These are phyloP conservation scores for Ustilago curta DNA, from an alignment of 1,284 basidiomycete species.

Conservation along the genomic window DNA sequence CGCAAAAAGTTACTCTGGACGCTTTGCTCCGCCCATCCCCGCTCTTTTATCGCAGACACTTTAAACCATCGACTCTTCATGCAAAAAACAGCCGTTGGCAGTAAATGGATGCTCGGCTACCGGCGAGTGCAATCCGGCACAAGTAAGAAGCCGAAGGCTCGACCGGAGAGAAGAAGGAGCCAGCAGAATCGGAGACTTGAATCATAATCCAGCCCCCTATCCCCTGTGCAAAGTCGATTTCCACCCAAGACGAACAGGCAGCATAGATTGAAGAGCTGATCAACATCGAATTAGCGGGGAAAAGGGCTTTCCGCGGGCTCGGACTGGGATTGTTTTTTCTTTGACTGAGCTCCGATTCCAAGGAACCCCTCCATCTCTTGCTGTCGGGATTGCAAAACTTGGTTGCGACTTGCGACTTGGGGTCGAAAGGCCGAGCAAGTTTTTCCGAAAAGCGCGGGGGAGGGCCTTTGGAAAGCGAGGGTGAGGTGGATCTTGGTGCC, in stretches of 20 bases:
- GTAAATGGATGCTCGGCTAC: constrained; percentile 13
- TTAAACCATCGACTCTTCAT: too few species aligned
- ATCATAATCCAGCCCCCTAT: too few species aligned
- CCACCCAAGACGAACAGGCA: too few species aligned
- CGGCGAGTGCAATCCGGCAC: constrained; percentile 19
- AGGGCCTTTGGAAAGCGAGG: too few species aligned
- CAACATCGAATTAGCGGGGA: too few species aligned
- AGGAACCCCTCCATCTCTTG: neutral
- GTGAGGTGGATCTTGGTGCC: neutral
- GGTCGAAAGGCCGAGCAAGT: constrained; percentile 13
- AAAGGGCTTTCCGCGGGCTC: neutral
- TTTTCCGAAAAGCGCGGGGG: constrained; percentile 12
- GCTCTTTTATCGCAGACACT: too few species aligned
- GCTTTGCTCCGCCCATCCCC: too few species aligned
- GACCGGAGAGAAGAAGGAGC: neutral
- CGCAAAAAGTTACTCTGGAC: too few species aligned
- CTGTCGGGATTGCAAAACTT: neutral
- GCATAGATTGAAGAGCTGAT: too few species aligned
- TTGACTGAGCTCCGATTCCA: neutral
- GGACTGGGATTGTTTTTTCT: neutral
- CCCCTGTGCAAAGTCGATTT: too few species aligned
- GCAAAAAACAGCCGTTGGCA: too few species aligned
- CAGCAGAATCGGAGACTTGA: neutral
- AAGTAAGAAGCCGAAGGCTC: constrained; percentile 30
- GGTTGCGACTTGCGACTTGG: constrained; percentile 1